Base-by-base conservation (phyloP, 2,329 filamentous ascomycete species). In the Fusarium drepaniforme region DNA sequence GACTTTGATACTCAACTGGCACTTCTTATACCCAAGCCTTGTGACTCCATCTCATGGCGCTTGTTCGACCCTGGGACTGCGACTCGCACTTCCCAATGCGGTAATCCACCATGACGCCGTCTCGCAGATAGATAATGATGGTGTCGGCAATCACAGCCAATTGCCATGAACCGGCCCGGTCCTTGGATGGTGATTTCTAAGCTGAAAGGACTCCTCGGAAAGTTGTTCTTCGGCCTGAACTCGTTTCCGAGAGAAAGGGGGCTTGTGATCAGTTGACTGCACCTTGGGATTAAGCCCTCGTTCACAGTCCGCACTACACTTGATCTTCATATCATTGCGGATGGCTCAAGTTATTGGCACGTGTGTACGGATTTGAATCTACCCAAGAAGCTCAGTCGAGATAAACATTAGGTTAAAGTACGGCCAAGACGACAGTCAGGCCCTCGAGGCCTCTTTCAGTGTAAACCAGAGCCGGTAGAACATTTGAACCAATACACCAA, bases 11-110 rank as follows among this genome's bases (percentile, higher is more conserved):
- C 0, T 28, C 6, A 28, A 8, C 16, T n/a, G 1, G 56, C 1
- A 37, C 33, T 23, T 59, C 37, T 59, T 59, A 59, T 59, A 59
- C 56, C 23, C 7, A 2, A 25, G 2, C 16, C 23, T 53, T 33
- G 49, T 33, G 49, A 53, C 49, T 33, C 49, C 3, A 53, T 53
- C 18, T n/a, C 28, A 30, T 33, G 28, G 49, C 58, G 46, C 59
- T 64, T 44, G 30, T 42, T 42, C 59, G 3, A 18, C 40, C 38
- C 23, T 13, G 37, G 66, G 21, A 30, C 23, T 51, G 66, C 66
- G 66, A 64, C 66, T 64, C 66, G 58, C 59, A 57, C 53, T 67
- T 67, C 66, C 66, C 28, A 67, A 67, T 38, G 33, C 28, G 49
- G 66, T 30, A 64, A 60, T 30, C 37, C 25, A 28, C 57, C 56